phyloP scores from a whole-genome alignment of 2,329 filamentous ascomycete genomes.

The Bertia moriformis region DNA sequence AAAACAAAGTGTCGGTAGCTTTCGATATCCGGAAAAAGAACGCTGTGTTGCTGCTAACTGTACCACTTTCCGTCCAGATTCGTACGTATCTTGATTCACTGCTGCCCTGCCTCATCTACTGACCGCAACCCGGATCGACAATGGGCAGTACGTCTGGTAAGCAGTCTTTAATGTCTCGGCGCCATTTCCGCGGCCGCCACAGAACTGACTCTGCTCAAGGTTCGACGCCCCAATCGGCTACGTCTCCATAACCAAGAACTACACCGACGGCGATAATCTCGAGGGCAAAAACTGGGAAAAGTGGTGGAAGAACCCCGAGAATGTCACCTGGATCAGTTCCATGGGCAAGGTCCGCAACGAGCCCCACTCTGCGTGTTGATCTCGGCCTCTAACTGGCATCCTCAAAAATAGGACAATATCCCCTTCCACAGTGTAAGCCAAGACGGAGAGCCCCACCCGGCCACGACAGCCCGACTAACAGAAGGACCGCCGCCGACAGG shows the following conservation, averaged over 20 bases:
- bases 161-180: no score
- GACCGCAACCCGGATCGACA: no score
- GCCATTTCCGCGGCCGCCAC: no score
- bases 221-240: conserved; percentile 90
- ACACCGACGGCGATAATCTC: conserved; percentile 42
- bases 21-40: no score
- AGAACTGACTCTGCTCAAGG: no score
- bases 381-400: conserved; percentile 1
- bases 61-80: no score
- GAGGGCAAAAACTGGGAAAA: conserved; percentile 63
- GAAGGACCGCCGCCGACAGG: no score
- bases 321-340: conserved; percentile 57
- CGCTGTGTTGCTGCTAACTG: not conserved
- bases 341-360: no score
- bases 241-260: conserved; percentile 83
- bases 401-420: conserved; percentile 58
- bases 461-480: not conserved
- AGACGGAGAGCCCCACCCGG: conserved; percentile 69
- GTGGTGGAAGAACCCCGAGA: conserved; percentile 85
- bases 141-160: not conserved
- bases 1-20: not conserved
- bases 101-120: not conserved
- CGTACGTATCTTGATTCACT: not conserved
- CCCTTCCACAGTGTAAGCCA: conserved; percentile 11
- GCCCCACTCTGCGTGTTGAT: no score